These are phyloP conservation scores for Madurella mycetomatis DNA, from an alignment of 2,329 filamentous ascomycete genomes.

Conservation along the genomic window DNA sequence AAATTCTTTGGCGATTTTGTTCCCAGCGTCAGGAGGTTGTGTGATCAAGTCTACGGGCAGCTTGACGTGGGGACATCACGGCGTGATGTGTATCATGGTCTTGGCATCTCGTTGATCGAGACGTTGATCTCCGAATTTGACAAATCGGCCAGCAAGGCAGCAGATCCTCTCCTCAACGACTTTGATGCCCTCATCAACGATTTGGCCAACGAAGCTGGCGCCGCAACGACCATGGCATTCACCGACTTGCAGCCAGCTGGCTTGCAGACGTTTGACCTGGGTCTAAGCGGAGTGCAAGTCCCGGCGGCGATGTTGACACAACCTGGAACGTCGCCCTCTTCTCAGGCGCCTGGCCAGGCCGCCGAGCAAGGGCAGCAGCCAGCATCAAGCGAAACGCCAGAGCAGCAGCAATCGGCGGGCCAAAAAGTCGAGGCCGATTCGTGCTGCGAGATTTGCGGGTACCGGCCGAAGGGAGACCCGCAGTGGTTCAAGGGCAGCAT, in stretches of 20 bases:
- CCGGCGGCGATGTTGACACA: slow-evolving; percentile 12
- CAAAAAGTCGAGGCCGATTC: slow-evolving; percentile 38
- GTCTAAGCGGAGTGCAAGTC: not conserved
- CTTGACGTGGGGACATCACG: slow-evolving; percentile 29
- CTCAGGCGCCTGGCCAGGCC: slow-evolving; percentile 2
- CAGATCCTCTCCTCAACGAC: slow-evolving; percentile 11
- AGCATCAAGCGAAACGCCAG: not conserved
- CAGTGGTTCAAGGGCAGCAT: slow-evolving; percentile 56
- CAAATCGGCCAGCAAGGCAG: not conserved
- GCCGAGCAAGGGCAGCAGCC: slow-evolving; percentile 6
- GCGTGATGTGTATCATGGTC: slow-evolving; percentile 40
- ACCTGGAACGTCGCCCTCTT: slow-evolving; percentile 6
- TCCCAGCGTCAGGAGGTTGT: slow-evolving; percentile 37
- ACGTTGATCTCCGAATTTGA: slow-evolving; percentile 33
- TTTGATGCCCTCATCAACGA: slow-evolving; percentile 22
- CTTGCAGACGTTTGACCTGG: not conserved
- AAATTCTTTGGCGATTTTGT: slow-evolving; percentile 41
- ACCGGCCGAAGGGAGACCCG: slow-evolving; percentile 53
- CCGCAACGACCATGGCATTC: not conserved
- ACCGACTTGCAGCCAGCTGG: not conserved
- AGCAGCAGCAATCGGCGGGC: slow-evolving; percentile 7
- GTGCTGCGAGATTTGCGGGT: slow-evolving; percentile 50
- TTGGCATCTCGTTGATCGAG: slow-evolving; percentile 40
- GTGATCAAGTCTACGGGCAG: slow-evolving; percentile 41
- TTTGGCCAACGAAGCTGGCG: slow-evolving; percentile 2